Evolutionary conservation across 768 basidiomycete genomes (phyloP).

Genomic region (Russula ochroleuca): DNA sequence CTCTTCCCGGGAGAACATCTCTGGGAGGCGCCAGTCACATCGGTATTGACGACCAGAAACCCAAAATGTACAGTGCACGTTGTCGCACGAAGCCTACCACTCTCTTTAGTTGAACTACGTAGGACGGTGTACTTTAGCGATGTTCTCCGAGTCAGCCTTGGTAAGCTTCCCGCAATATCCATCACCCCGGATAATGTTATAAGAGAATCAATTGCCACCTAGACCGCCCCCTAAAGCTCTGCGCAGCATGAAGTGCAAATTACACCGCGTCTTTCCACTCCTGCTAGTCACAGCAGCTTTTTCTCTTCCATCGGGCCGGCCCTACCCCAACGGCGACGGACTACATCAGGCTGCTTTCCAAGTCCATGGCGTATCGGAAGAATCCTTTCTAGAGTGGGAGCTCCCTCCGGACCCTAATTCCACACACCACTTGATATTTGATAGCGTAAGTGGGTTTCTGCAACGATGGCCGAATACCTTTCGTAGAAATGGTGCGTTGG

Average conservation of each 20-base stretch:
- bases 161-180: not conserved
- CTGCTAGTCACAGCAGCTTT: not conserved
- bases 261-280: not conserved
- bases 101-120: too few species aligned
- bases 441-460: constrained; percentile 35
- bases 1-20: too few species aligned
- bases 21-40: too few species aligned
- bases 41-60: too few species aligned
- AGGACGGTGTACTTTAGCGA: too few species aligned
- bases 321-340: constrained; percentile 30
- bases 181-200: not conserved
- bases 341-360: constrained; percentile 26
- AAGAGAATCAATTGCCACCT: too few species aligned
- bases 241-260: constrained; percentile 1
- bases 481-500: constrained; percentile 23
- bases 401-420: constrained; percentile 30
- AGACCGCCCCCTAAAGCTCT: not conserved
- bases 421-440: constrained; percentile 37
- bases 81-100: too few species aligned
- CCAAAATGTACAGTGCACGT: too few species aligned
- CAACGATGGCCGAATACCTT: constrained; percentile 41
- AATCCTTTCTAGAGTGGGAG: constrained; percentile 15
- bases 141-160: too few species aligned
- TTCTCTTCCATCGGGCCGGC: constrained; percentile 5
- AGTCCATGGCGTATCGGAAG: not conserved